Conservation (phyloP, 1,139 yeast genomes). For the Arxiozyma bovina region DNA sequence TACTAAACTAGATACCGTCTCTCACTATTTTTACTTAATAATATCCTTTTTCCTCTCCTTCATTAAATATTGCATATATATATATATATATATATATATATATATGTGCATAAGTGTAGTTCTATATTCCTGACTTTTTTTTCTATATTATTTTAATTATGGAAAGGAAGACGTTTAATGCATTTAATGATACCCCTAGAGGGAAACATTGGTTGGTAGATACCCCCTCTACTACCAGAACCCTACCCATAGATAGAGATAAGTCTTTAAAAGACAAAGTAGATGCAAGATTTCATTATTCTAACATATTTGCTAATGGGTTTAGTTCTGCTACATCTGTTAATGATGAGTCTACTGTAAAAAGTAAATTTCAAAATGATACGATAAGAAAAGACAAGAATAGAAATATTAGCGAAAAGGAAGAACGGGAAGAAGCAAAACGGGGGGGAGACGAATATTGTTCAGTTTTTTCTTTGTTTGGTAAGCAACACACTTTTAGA, state of each 20-base stretch:
- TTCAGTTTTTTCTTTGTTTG: background rate
- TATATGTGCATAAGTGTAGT: too few species aligned
- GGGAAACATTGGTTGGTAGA: conserved; percentile 23
- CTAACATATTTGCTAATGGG: too few species aligned
- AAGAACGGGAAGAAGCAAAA: too few species aligned
- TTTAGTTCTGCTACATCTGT: background rate
- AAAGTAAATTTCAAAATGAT: background rate
- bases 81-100: too few species aligned
- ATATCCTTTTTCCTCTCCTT: too few species aligned
- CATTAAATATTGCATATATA: too few species aligned
- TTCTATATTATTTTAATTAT: conserved; percentile 4
- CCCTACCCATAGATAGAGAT: background rate
- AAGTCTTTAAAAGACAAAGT: background rate
- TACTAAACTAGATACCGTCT: too few species aligned
- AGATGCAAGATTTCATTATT: background rate
- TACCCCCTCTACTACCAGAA: background rate
- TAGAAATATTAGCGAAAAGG: background rate
- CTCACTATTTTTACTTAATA: too few species aligned
- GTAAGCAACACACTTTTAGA: background rate
- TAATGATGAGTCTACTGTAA: background rate
- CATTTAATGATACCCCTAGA: conserved; percentile 23
- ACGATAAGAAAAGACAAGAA: background rate
- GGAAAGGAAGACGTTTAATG: conserved; percentile 16
- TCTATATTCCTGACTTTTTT: too few species aligned
- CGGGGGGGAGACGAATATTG: background rate